Evolutionary conservation across 1,139 yeast species (phyloP).

Genomic region (Scheffersomyces titani): DNA sequence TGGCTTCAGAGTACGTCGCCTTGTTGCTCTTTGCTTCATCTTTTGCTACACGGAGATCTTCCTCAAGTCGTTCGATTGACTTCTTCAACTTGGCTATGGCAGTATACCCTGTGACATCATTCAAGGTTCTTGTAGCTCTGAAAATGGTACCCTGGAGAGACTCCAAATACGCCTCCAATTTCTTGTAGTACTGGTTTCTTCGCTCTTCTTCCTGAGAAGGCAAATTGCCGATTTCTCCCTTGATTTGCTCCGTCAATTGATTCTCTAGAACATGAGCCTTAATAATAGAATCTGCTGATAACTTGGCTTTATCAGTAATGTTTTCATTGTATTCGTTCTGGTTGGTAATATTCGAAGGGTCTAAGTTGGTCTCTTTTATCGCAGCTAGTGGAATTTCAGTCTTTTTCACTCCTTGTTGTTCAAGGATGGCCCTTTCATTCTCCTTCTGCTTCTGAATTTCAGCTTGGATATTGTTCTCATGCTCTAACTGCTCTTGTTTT

Average conservation of each 20-base stretch:
- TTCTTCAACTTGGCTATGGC: constrained; percentile 72
- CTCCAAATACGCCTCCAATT: constrained; percentile 56
- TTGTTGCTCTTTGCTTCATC: constrained; percentile 52
- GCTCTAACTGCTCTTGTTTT: neutral
- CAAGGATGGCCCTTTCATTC: neutral
- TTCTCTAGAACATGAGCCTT: constrained; percentile 4
- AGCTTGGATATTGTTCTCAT: constrained; percentile 1
- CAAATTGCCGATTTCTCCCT: constrained; percentile 22
- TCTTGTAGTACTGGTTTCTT: constrained; percentile 23
- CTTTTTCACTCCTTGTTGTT: neutral
- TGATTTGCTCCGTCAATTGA: constrained; percentile 19
- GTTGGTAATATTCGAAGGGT: neutral
- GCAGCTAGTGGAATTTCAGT: neutral
- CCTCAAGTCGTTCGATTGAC: constrained; percentile 54
- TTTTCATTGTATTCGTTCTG: neutral
- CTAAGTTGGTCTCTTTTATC: neutral
- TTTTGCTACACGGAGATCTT: constrained; percentile 51
- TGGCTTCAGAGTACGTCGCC: constrained; percentile 58
- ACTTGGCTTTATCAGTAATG: constrained; percentile 11
- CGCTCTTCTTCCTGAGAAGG: constrained; percentile 34
- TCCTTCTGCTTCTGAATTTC: neutral
- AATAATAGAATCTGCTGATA: constrained; percentile 23
- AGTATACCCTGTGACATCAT: constrained; percentile 92
- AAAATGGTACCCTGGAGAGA: constrained; percentile 66
- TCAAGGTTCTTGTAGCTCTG: constrained; percentile 72